These are phyloP conservation scores for Crithidia fasciculata DNA, from an alignment of 208 protist genomes.

Conservation along the genomic window DNA sequence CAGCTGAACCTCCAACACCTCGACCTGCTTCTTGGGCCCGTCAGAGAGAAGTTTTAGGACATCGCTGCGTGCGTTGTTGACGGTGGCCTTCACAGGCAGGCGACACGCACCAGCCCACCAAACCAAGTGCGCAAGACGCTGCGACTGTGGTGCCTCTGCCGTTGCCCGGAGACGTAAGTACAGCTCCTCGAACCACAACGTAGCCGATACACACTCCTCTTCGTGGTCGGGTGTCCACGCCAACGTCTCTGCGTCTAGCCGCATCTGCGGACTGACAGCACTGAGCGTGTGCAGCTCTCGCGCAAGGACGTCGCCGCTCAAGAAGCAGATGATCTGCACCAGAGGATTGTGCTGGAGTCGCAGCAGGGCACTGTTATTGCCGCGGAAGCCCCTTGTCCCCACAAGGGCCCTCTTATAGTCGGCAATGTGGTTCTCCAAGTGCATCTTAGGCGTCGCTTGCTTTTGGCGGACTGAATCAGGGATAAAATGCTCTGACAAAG, in stretches of 20 bases:
- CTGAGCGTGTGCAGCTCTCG: background rate
- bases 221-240: background rate
- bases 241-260: background rate
- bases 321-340: too few relatives aligned
- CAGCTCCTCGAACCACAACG: background rate
- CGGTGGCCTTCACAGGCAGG: background rate
- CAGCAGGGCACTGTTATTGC: too few relatives aligned
- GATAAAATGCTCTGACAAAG: too few relatives aligned
- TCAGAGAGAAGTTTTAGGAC: background rate
- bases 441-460: too few relatives aligned
- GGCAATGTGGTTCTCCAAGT: too few relatives aligned
- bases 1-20: background rate
- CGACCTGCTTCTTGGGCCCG: background rate
- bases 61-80: background rate
- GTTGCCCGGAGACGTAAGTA: background rate
- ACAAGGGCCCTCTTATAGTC: too few relatives aligned
- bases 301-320: too few relatives aligned
- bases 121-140: background rate
- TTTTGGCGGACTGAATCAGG: too few relatives aligned
- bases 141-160: background rate
- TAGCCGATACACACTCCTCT: background rate
- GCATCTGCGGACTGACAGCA: background rate
- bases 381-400: too few relatives aligned
- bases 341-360: too few relatives aligned
- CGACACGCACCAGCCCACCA: background rate